A percentile compares a stretch with the other conserved stretches of the same genome.
Conservation (phyloP, 768 basidiomycete genomes). For the Russula abietina region DNA sequence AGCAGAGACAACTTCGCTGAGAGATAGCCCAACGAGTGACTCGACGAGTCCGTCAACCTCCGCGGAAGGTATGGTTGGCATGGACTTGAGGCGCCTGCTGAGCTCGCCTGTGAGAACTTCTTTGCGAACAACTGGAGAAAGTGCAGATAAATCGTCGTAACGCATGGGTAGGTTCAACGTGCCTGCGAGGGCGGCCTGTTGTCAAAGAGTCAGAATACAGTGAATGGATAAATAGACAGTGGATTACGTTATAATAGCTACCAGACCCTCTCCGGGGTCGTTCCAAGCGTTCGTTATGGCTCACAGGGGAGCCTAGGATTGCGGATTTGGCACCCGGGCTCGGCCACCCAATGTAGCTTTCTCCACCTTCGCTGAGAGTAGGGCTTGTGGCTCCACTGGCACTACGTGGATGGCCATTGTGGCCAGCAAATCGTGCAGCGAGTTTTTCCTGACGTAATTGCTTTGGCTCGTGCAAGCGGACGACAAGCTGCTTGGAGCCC, state of each 20-base stretch:
- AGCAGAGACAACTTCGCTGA: conserved; percentile 70
- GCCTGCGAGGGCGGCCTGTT: conserved; percentile 73
- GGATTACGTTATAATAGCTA: conserved; percentile 77
- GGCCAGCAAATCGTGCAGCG: conserved; percentile 68
- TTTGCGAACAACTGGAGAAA: conserved; percentile 84
- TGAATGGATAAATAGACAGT: neutral
- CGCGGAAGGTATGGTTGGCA: conserved; percentile 45
- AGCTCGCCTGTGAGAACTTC: conserved; percentile 82
- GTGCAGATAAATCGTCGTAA: conserved; percentile 75
- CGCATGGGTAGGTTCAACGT: conserved; percentile 77
- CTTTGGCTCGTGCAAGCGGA: conserved; percentile 86
- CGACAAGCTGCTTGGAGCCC: conserved; percentile 73
- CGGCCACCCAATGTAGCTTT: conserved; percentile 65
- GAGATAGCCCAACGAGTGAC: conserved; percentile 59
- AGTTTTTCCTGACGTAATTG: conserved; percentile 86
- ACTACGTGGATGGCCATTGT: conserved; percentile 74
- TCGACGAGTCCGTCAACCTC: conserved; percentile 67
- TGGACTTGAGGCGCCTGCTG: conserved; percentile 60
- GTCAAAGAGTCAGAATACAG: conserved; percentile 6
- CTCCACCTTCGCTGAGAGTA: conserved; percentile 74
- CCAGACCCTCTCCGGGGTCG: conserved; percentile 72
- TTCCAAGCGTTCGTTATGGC: conserved; percentile 51
- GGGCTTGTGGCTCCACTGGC: conserved; percentile 84
- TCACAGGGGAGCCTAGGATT: conserved; percentile 51
- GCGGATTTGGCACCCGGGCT: conserved; percentile 59